Conservation (phyloP, 495 filamentous ascomycete species). For the Lasiosphaeriaceae sp. region DNA sequence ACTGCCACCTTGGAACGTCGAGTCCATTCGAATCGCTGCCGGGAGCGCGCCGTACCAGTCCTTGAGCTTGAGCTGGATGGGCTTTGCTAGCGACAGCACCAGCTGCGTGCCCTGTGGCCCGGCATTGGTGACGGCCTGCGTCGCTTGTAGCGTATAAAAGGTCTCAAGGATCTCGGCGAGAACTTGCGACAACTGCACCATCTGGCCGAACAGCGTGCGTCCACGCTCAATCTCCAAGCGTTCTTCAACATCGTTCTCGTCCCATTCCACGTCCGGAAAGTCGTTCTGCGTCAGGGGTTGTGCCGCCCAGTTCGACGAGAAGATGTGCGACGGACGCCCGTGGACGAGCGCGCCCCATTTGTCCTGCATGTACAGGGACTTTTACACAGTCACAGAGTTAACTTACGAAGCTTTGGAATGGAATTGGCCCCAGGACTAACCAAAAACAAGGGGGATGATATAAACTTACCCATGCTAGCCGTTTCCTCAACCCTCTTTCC, state of each 20-base stretch:
- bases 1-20: slow-evolving; percentile 34
- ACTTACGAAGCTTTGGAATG: neutral
- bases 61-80: slow-evolving; percentile 76
- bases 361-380: slow-evolving; percentile 79
- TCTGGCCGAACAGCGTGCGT: slow-evolving; percentile 64
- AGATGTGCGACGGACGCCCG: slow-evolving; percentile 81
- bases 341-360: slow-evolving; percentile 89
- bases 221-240: slow-evolving; percentile 64
- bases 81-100: slow-evolving; percentile 71
- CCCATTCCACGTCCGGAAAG: slow-evolving; percentile 62
- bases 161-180: slow-evolving; percentile 74
- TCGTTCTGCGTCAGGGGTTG: slow-evolving; percentile 62
- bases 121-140: slow-evolving; percentile 44
- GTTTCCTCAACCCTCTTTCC: slow-evolving; percentile 79
- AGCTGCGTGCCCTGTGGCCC: slow-evolving; percentile 55
- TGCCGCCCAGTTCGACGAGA: slow-evolving; percentile 78
- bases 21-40: slow-evolving; percentile 62
- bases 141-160: slow-evolving; percentile 71
- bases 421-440: no score
- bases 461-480: slow-evolving; percentile 69
- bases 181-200: slow-evolving; percentile 71
- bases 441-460: neutral
- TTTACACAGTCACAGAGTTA: neutral
- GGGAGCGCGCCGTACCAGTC: slow-evolving; percentile 74
- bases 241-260: slow-evolving; percentile 54